These are phyloP conservation scores for Pachysandra terminalis DNA, from an alignment of 164 flowering plant species.

Conservation along the genomic window DNA sequence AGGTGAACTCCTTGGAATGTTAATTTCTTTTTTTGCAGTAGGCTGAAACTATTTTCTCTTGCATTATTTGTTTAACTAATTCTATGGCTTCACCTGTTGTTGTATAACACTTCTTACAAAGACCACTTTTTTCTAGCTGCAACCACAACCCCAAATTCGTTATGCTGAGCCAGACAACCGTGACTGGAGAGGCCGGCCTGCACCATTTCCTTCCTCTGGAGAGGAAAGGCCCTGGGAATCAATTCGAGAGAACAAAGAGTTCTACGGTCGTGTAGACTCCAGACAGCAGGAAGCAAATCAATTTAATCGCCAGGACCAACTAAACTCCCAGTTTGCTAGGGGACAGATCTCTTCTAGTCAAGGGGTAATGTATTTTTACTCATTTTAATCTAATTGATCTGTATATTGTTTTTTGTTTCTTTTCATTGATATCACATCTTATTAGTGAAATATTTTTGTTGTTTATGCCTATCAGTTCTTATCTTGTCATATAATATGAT, in stretches of 20 bases:
- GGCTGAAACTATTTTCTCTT: not conserved
- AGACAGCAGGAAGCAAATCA: slow-evolving; percentile 56
- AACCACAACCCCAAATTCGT: slow-evolving; percentile 52
- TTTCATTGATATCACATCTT: not conserved
- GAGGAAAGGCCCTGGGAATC: slow-evolving; percentile 79
- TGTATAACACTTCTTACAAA: not conserved
- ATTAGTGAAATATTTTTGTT: not conserved
- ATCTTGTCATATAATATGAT: not conserved
- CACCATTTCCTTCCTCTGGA: slow-evolving; percentile 41
- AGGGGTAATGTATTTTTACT: slow-evolving; percentile 39
- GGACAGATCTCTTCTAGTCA: slow-evolving; percentile 53
- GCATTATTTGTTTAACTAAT: not conserved
- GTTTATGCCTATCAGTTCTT: not conserved
- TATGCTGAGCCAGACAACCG: slow-evolving; percentile 84
- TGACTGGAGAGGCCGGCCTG: slow-evolving; percentile 86
- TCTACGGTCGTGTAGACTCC: slow-evolving; percentile 36
- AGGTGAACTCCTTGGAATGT: not conserved
- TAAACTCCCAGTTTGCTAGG: slow-evolving; percentile 50
- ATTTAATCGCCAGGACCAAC: slow-evolving; percentile 56
- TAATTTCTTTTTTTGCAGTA: not conserved
- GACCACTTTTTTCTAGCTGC: slow-evolving; percentile 24
- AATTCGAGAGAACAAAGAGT: slow-evolving; percentile 50
- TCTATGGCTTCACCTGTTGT: not conserved
- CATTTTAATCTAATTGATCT: not conserved
- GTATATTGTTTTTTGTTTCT: not conserved